phyloP scores from a whole-genome alignment of 768 basidiomycete genomes.

The Leccinellum rugosiceps region DNA sequence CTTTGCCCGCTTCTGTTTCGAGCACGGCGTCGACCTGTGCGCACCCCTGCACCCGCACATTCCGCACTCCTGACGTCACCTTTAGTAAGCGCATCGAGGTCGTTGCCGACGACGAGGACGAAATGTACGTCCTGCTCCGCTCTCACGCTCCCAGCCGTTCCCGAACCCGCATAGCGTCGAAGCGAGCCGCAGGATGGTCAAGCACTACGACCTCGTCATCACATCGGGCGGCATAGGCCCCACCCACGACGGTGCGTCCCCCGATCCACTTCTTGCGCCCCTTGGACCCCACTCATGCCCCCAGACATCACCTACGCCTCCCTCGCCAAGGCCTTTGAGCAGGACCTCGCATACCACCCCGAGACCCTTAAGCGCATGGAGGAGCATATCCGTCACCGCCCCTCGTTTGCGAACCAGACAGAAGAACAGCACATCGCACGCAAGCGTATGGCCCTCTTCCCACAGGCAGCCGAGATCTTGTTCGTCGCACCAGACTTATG shows the following conservation, averaged over 20 bases:
- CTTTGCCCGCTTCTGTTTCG: slow-evolving; percentile 87
- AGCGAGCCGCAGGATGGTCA: slow-evolving; percentile 78
- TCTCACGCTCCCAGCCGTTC: background rate
- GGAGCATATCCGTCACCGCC: slow-evolving; percentile 52
- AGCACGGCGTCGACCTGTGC: slow-evolving; percentile 79
- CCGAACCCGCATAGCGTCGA: slow-evolving; percentile 54
- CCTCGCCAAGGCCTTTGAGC: slow-evolving; percentile 79
- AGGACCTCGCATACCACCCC: slow-evolving; percentile 64
- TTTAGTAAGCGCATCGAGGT: slow-evolving; percentile 84
- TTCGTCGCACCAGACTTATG: slow-evolving; percentile 80
- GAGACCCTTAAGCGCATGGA: slow-evolving; percentile 78
- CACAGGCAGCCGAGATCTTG: slow-evolving; percentile 70
- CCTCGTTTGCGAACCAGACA: slow-evolving; percentile 59
- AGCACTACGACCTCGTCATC: slow-evolving; percentile 84
- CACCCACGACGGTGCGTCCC: slow-evolving; percentile 73
- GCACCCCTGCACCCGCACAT: slow-evolving; percentile 1
- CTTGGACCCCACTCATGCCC: background rate
- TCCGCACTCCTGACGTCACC: background rate
- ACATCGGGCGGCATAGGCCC: slow-evolving; percentile 91
- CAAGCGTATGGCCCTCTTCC: slow-evolving; percentile 89
- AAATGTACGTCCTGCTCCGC: slow-evolving; percentile 51
- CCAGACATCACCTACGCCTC: slow-evolving; percentile 87
- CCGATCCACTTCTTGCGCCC: background rate
- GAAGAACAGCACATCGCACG: slow-evolving; percentile 75
- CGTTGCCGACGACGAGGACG: slow-evolving; percentile 84